Evolutionary conservation across 23 red algal species (phyloP), one percentile per base, ranked within the genome.

Genomic region (Pyropia yezoensis): DNA sequence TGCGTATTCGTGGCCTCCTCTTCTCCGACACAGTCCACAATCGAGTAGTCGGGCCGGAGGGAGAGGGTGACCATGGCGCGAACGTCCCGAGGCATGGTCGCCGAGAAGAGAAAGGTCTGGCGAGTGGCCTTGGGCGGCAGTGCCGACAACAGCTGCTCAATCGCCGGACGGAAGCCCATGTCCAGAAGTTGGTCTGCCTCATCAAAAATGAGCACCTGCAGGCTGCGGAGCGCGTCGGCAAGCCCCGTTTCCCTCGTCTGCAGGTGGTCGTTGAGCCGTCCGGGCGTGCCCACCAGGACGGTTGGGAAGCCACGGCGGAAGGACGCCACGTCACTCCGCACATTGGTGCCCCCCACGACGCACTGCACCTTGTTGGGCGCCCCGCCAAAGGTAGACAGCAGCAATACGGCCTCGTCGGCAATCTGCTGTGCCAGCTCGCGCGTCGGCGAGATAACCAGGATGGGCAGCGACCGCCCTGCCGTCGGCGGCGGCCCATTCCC

Each of bases 131-230:
- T 62, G 25, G 63, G 53, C 58, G 73, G 82, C 11, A 74, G 14
- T 30, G 58, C 27, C 33, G 22, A 34, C 7, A 95, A 27, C 29
- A 95, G 88, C 29, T 63, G 63, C 26, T 83, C 70, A 18, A 95
- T 66, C 27, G 77, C 62, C 6, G 75, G 69, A 18, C 50, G 50
- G 29, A 95, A 83, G n/a, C 76, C 76, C 77, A 77, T 72, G 54
- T 88, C 82, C 59, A 95, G 27, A 21, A 95, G 56, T 9, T 77
- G 90, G 47, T 95, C 90, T 1, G 82, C 90, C 18, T 95, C 90
- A 59, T 95, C 90, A 7, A 95, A 56, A 57, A 86, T 67, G 15
- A 95, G 76, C 25, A 77, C 74, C 16, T 76, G 53, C 18, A 95
- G 53, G 26, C 51, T 27, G 19, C 54, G 19, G 25, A 95, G 25